A percentile compares a stretch with the other conserved stretches of the same genome.
These are phyloP conservation scores for Daedalea quercina DNA, from an alignment of 768 basidiomycete species.

Conservation along the genomic window DNA sequence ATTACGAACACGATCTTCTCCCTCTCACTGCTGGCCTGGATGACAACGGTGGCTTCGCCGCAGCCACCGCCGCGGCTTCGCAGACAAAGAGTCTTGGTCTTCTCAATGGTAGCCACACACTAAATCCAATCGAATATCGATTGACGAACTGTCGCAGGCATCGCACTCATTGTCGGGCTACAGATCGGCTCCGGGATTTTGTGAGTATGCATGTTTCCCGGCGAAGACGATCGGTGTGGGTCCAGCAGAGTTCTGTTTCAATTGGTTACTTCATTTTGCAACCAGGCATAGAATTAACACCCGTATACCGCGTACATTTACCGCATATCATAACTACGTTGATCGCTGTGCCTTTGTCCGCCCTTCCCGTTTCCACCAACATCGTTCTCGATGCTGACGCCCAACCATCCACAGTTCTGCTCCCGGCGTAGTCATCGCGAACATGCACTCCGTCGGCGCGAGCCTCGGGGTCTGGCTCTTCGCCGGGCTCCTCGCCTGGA, in stretches of 20 bases:
- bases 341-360: too few relatives aligned
- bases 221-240: too few relatives aligned
- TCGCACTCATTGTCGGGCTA: slow-evolving; percentile 76
- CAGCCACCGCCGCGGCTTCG: slow-evolving; percentile 30
- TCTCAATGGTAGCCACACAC: slow-evolving; percentile 51
- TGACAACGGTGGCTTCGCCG: slow-evolving; percentile 47
- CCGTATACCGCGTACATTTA: too few relatives aligned
- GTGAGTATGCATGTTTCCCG: slow-evolving; percentile 40
- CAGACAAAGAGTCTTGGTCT: slow-evolving; percentile 72
- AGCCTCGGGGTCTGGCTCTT: slow-evolving; percentile 81
- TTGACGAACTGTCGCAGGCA: slow-evolving; percentile 39
- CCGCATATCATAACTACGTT: too few relatives aligned
- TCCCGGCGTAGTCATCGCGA: slow-evolving; percentile 86
- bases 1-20: slow-evolving; percentile 72
- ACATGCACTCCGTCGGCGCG: slow-evolving; percentile 84
- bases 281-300: too few relatives aligned
- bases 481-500: slow-evolving; percentile 87
- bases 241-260: too few relatives aligned
- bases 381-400: slow-evolving; percentile 6
- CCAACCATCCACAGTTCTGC: slow-evolving; percentile 55
- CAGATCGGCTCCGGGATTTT: slow-evolving; percentile 97
- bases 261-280: too few relatives aligned
- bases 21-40: slow-evolving; percentile 74
- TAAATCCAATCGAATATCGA: background rate
- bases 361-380: too few relatives aligned